Percentiles rank a stretch among this genome's conserved stretches.
Conservation (phyloP, 2,329 filamentous ascomycete species). For the Pseudogymnoascus sp. region DNA sequence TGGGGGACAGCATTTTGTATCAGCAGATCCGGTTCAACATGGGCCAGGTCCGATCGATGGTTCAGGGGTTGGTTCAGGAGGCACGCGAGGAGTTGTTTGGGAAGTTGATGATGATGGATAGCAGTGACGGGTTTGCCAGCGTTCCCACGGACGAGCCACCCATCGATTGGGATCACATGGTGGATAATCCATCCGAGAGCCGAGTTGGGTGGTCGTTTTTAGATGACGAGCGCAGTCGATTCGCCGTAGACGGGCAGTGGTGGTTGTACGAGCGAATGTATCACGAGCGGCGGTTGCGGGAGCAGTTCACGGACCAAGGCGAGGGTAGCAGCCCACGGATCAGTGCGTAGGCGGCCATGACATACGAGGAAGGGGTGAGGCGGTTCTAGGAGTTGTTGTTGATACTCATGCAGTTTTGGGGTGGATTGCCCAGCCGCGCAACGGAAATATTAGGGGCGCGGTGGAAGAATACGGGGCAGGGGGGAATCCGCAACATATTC, state of each 20-base stretch:
- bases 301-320: not conserved
- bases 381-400: not conserved
- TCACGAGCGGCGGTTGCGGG: not conserved
- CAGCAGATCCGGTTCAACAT: conserved; percentile 9
- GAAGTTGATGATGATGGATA: conserved; percentile 11
- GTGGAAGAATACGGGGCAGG: not conserved
- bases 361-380: not conserved
- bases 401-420: not conserved
- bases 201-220: not conserved
- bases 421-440: not conserved
- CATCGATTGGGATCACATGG: conserved; percentile 10
- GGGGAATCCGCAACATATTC: no score
- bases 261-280: not conserved
- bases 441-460: not conserved
- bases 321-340: not conserved
- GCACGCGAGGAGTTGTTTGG: conserved; percentile 4
- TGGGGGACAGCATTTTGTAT: not conserved
- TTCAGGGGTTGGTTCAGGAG: conserved; percentile 9
- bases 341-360: not conserved
- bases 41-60: conserved; percentile 1
- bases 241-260: not conserved
- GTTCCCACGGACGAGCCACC: not conserved
- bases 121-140: not conserved
- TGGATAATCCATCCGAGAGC: not conserved
- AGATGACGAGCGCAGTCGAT: not conserved